These are phyloP conservation scores for Candida awuae DNA, from an alignment of 805 yeast species.

Conservation along the genomic window DNA sequence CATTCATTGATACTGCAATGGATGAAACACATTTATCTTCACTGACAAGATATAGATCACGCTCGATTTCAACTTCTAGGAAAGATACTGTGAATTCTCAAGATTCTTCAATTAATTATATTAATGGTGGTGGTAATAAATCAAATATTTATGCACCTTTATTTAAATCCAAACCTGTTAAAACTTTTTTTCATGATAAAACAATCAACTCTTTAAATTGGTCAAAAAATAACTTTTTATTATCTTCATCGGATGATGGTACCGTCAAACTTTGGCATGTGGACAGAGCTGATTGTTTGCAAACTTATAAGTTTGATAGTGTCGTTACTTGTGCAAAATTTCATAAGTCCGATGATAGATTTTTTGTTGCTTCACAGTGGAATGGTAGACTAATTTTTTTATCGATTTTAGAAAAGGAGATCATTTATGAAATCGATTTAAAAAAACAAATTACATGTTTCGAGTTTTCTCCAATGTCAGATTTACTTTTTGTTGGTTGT, in stretches of 20 bases:
- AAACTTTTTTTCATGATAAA: constrained; percentile 52
- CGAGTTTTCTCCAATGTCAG: constrained; percentile 59
- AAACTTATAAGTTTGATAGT: constrained; percentile 65
- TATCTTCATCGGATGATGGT: constrained; percentile 78
- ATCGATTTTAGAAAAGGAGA: constrained; percentile 70
- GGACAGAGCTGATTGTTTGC: constrained; percentile 53
- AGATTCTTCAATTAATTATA: not conserved
- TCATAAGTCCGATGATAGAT: constrained; percentile 81
- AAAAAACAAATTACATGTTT: constrained; percentile 63
- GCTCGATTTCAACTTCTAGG: constrained; percentile 4
- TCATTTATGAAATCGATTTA: constrained; percentile 52
- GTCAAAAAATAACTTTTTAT: constrained; percentile 77
- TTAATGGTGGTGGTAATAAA: constrained; percentile 9
- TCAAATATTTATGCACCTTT: constrained; percentile 59
- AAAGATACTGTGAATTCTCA: constrained; percentile 5
- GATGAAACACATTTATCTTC: constrained; percentile 13
- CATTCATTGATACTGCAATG: constrained; percentile 8
- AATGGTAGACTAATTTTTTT: constrained; percentile 73
- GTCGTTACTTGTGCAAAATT: constrained; percentile 75
- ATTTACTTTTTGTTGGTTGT: constrained; percentile 63
- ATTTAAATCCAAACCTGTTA: constrained; percentile 58
- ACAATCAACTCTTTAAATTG: constrained; percentile 75
- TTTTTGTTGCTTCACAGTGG: constrained; percentile 73
- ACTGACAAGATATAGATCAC: constrained; percentile 8
- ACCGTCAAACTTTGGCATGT: constrained; percentile 83